These are phyloP conservation scores for Orbilia brochopaga DNA, from an alignment of 2,329 filamentous ascomycete genomes.

Conservation along the genomic window DNA sequence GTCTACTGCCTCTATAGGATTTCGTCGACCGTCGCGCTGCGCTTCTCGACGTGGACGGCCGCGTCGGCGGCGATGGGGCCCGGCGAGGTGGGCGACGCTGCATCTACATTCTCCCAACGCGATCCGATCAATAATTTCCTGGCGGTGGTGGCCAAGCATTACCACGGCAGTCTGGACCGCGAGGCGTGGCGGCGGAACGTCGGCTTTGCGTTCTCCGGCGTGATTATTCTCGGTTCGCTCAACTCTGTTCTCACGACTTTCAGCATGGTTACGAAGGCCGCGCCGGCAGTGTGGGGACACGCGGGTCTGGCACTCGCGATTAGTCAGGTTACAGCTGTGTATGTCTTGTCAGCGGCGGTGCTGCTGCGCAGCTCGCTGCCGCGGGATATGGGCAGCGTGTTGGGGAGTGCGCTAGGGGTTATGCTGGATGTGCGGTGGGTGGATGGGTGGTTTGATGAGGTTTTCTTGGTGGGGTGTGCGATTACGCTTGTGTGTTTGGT, in stretches of 20 bases:
- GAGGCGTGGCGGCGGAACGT: conserved; percentile 83
- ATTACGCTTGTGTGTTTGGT: conserved; percentile 39
- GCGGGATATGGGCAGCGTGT: conserved; percentile 74
- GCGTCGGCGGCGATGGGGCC: conserved; percentile 52
- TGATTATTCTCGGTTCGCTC: conserved; percentile 81
- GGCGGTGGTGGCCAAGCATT: conserved; percentile 79
- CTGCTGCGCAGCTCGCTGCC: conserved; percentile 80
- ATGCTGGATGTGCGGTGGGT: conserved; percentile 75
- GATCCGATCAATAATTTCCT: conserved; percentile 86
- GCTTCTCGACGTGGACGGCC: conserved; percentile 56
- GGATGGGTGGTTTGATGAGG: conserved; percentile 84
- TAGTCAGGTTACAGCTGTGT: conserved; percentile 80
- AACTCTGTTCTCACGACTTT: conserved; percentile 85
- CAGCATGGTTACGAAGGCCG: conserved; percentile 76
- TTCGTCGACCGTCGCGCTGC: conserved; percentile 63
- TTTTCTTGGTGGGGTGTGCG: conserved; percentile 67
- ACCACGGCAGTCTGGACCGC: conserved; percentile 81
- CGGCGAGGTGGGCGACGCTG: conserved; percentile 7
- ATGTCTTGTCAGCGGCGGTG: conserved; percentile 80
- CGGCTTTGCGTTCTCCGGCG: conserved; percentile 79
- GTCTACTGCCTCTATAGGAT: conserved; percentile 86
- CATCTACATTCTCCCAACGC: conserved; percentile 56
- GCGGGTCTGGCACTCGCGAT: conserved; percentile 76
- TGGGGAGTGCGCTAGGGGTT: conserved; percentile 77
- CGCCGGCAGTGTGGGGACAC: conserved; percentile 62